Percentiles rank a stretch among this genome's conserved stretches.
These are phyloP conservation scores for Cercospora canescens DNA, from an alignment of 2,329 filamentous ascomycete species.

Conservation along the genomic window DNA sequence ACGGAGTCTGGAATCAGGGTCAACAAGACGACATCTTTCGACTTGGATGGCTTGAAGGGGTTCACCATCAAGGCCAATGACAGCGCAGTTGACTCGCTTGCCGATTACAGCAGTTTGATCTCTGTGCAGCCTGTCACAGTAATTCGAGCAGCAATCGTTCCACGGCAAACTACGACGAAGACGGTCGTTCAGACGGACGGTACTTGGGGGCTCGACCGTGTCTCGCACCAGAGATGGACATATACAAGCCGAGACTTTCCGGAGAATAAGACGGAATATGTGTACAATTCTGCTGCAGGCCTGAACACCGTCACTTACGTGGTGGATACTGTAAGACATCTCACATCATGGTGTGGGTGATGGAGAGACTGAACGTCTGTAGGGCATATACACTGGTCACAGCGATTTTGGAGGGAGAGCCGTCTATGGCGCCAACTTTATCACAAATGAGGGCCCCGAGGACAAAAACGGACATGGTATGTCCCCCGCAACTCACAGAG, in stretches of 20 bases:
- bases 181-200: constrained; percentile 10
- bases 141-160: not conserved
- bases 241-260: constrained; percentile 5
- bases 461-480: constrained; percentile 62
- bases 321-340: constrained; percentile 27
- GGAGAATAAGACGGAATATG: constrained; percentile 23
- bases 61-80: constrained; percentile 8
- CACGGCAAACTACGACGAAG: not conserved
- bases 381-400: constrained; percentile 29
- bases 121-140: constrained; percentile 1
- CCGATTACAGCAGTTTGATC: not conserved
- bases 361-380: not conserved
- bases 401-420: constrained; percentile 41
- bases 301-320: constrained; percentile 18
- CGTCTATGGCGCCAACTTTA: constrained; percentile 23
- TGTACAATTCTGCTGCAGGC: constrained; percentile 21
- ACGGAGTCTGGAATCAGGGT: constrained; percentile 2
- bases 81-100: not conserved
- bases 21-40: constrained; percentile 1
- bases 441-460: constrained; percentile 37
- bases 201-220: constrained; percentile 22
- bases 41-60: constrained; percentile 4
- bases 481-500: constrained; percentile 33
- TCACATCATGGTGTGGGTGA: not conserved
- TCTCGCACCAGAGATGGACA: constrained; percentile 12